A percentile compares a stretch with the other conserved stretches of the same genome.
phyloP scores from a whole-genome alignment of 345 rosid species.

The Physaria fendleri region DNA sequence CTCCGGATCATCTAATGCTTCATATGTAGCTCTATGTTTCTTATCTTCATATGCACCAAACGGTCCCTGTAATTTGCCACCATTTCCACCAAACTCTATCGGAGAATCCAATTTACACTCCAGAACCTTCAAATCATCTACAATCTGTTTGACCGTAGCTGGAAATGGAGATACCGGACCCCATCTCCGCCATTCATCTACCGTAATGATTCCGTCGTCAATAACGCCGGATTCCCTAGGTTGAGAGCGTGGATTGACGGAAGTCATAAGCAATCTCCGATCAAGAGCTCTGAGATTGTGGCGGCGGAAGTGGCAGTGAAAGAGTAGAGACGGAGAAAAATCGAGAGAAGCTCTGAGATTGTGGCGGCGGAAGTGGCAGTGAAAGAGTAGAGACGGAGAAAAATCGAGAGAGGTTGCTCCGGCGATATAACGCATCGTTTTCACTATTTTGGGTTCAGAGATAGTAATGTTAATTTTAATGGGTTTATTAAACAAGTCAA shows the following conservation, averaged over 20 bases:
- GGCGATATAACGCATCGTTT: constrained; percentile 19
- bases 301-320: too few species aligned
- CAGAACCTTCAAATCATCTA: constrained; percentile 64
- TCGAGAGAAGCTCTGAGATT: too few species aligned
- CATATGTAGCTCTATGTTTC: constrained; percentile 82
- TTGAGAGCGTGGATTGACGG: constrained; percentile 33
- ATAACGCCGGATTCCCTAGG: constrained; percentile 21
- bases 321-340: too few species aligned
- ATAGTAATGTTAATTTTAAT: too few species aligned
- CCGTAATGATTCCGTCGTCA: constrained; percentile 35
- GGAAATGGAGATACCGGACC: constrained; percentile 68
- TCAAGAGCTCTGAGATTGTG: constrained; percentile 23
- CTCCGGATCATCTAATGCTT: constrained; percentile 67
- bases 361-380: too few species aligned
- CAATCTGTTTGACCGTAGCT: constrained; percentile 49
- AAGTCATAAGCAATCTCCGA: constrained; percentile 20
- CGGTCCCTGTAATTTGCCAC: constrained; percentile 87
- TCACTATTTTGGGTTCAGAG: constrained; percentile 1
- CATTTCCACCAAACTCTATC: constrained; percentile 71
- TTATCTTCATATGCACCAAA: constrained; percentile 73
- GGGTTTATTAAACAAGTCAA: too few species aligned
- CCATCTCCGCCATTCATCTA: constrained; percentile 81
- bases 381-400: constrained; percentile 26
- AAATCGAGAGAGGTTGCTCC: constrained; percentile 26
- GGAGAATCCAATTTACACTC: constrained; percentile 49